Percentiles rank a stretch among this genome's conserved stretches.
These are phyloP conservation scores for Coniochaeta sp. DNA, from an alignment of 2,329 filamentous ascomycete species.

Conservation along the genomic window DNA sequence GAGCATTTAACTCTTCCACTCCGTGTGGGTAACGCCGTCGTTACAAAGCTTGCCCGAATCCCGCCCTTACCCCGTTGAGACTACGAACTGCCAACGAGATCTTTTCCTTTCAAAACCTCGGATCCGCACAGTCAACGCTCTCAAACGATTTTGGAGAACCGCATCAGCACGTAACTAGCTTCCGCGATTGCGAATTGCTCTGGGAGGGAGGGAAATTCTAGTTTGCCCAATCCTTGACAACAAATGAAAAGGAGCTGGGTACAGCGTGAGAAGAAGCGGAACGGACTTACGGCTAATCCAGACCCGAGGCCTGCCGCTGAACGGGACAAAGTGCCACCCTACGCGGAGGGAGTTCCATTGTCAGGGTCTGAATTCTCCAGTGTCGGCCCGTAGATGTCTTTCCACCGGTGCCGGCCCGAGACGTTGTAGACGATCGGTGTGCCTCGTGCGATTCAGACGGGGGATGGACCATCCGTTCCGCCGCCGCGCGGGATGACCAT, in stretches of 20 bases:
- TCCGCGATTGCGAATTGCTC: background rate
- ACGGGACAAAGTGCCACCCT: background rate
- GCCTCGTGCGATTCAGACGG: constrained; percentile 31
- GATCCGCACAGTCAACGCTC: background rate
- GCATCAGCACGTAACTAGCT: background rate
- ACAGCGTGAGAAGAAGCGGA: background rate
- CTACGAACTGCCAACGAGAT: background rate
- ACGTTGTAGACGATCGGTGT: constrained; percentile 26
- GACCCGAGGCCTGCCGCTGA: background rate
- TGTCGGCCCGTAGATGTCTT: constrained; percentile 35
- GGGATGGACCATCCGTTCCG: constrained; percentile 29
- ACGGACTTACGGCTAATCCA: background rate
- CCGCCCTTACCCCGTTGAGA: background rate
- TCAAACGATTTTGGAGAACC: background rate
- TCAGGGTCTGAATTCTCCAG: constrained; percentile 37
- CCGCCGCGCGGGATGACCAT: constrained; percentile 34
- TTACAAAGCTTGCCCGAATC: background rate
- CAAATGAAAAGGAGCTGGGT: background rate
- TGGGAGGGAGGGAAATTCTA: background rate
- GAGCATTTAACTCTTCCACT: background rate
- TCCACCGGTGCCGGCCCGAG: constrained; percentile 29
- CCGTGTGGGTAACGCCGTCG: background rate
- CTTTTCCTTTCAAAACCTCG: background rate
- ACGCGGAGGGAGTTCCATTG: constrained; percentile 27
- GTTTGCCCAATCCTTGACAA: no score